Percentiles rank a stretch among this genome's conserved stretches.
These are phyloP conservation scores for Phytophthora pistaciae DNA, from an alignment of 352 stramenopile species.

Conservation along the genomic window DNA sequence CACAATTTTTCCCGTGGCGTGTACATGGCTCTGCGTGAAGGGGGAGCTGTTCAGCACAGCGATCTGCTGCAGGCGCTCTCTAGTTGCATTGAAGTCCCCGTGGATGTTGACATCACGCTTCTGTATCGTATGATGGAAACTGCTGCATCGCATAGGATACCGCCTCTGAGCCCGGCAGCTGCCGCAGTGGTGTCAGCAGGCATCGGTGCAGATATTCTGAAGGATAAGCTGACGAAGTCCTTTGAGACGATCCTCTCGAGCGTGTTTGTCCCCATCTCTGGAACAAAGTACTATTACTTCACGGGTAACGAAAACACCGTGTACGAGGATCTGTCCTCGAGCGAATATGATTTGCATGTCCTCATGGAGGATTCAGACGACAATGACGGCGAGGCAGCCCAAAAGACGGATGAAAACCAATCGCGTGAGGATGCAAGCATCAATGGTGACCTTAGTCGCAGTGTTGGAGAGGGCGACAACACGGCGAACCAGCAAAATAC, in stretches of 20 bases:
- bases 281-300: constrained; percentile 90
- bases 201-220: constrained; percentile 60
- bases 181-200: constrained; percentile 49
- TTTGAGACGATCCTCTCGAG: constrained; percentile 73
- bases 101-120: constrained; percentile 90
- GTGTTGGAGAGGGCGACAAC: constrained; percentile 7
- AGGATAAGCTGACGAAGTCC: constrained; percentile 74
- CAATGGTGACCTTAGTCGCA: constrained; percentile 11
- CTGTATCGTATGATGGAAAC: constrained; percentile 86
- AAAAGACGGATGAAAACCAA: constrained; percentile 19
- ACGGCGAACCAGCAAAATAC: neutral
- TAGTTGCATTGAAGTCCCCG: constrained; percentile 84
- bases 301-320: constrained; percentile 65
- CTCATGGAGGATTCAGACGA: constrained; percentile 73
- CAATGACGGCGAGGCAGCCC: constrained; percentile 29
- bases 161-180: constrained; percentile 37
- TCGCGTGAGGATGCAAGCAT: neutral
- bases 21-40: constrained; percentile 83
- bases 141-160: constrained; percentile 35
- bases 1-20: constrained; percentile 91
- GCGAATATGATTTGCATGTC: constrained; percentile 68
- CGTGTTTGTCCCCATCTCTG: constrained; percentile 69
- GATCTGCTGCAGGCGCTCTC: constrained; percentile 89
- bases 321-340: constrained; percentile 67
- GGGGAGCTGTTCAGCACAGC: constrained; percentile 78